Evolutionary conservation across 106 monocot genomes (phyloP), one percentile per base, ranked within the genome.

Genomic region (Dendrobium huoshanense): DNA sequence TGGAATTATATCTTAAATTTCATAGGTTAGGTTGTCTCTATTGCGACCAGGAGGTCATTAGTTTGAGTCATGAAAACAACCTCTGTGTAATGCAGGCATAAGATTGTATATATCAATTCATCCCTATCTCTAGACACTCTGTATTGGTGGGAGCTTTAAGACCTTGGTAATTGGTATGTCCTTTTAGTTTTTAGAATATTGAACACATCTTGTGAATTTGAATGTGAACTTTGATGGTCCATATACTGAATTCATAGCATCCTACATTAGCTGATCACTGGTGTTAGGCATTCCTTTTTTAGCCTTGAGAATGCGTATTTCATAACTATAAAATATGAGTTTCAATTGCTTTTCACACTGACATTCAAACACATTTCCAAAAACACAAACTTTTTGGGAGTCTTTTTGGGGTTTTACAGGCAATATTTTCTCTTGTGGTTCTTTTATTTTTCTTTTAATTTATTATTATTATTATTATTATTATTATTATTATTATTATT

Each of bases 181-280:
- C n/a, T 58, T 58, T 58, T n/a, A 58, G n/a, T 58, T 58, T 58
- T 58, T 58, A 17, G 58, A 58, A 58, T 58, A 58, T n/a, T 58
- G 58, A 58, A 18, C 18, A n/a, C 58, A 58, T 58, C 20, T 19
- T 4, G 58, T 5, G 17, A 4, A 58, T 58, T 58, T 58, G 55
- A 58, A 58, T 58, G 58, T 58, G 58, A 58, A 58, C 17, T 9
- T 17, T 58, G 58, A 58, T 17, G 18, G n/a, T 58, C 58, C 58
- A 58, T 58, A 19, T 58, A 18, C 58, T 58, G 58, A 18, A 4
- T 58, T 58, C n/a, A 58, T 5, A 58, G 18, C n/a, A n/a, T 58
- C 18, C 17, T 19, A 58, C 58, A 58, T 58, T 58, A n/a, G 58
- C 4, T n/a, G 58, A 67, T 67, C 5, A 25, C 67, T 5, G 29